Base-by-base conservation (phyloP, 345 rosid genomes). In the Murraya koenigii region DNA sequence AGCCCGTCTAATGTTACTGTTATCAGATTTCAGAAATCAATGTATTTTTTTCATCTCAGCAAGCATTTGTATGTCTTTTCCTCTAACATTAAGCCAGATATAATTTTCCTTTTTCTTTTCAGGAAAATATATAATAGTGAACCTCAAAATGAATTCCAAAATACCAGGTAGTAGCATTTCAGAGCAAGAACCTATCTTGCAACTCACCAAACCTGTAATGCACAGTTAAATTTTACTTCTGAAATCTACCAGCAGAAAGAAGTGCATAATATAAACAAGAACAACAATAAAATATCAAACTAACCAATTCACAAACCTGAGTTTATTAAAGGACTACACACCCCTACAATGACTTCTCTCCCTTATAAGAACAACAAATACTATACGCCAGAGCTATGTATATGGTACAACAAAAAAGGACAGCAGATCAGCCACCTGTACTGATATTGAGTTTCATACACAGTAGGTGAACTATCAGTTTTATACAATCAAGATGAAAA, bases 371-470 rank as follows among this genome's bases (percentile, higher is more conserved):
- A 77, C 72, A 76, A 65, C 66, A 63, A 39, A 78, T 66, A 82
- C 88, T 88, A 85, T 85, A 87, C 91, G 84, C 77, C 71, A 82
- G 72, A 80, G 77, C 82, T 83, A 77, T 59, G 80, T 35, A 78
- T 62, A 82, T 77, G 85, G 72, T 78, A 84, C 84, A 80, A 65
- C 2, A 30, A 54, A 75, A 63, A 75, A 52, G 63, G 83, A 77
- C 22, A 26, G 76, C 70, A 75, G 77, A 79, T 65, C 76, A 69
- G 79, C 72, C 38, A 80, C 79, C 61, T 20, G 70, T 66, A 79
- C 67, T 74, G 35, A 62, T 47, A 78, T 77, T 15, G 69, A 68
- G 28, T 75, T 77, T 75, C 77, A 69, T 36, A 44, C 66, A 59
- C 76, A 23, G 28, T 47, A 60, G 75, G 70, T 66, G 63, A 58